These are phyloP conservation scores for Annulohypoxylon truncatum DNA, from an alignment of 2,329 filamentous ascomycete genomes.

Conservation along the genomic window DNA sequence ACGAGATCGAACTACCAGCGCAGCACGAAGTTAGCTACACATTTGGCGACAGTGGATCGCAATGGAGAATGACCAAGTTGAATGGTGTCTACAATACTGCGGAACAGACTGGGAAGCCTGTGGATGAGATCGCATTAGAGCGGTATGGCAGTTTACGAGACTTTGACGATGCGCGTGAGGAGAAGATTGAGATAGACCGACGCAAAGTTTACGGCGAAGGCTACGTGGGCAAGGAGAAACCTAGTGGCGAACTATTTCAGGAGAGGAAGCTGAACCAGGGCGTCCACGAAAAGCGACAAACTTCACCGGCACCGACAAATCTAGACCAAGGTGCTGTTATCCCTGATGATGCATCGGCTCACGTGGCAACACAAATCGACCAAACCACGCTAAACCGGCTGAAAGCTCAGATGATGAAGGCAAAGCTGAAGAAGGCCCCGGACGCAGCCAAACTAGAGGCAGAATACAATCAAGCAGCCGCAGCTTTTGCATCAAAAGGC, in stretches of 20 bases:
- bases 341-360: conserved; percentile 62
- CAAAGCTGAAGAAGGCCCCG: conserved; percentile 82
- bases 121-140: conserved; percentile 87
- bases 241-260: conserved; percentile 85
- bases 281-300: conserved; percentile 53
- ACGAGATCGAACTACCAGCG: conserved; percentile 64
- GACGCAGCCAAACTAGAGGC: conserved; percentile 82
- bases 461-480: conserved; percentile 82
- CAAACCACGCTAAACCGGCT: conserved; percentile 87
- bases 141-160: conserved; percentile 83
- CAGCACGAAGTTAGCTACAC: conserved; percentile 78
- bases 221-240: conserved; percentile 86
- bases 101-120: conserved; percentile 74
- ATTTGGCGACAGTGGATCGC: conserved; percentile 89
- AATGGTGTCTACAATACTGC: conserved; percentile 85
- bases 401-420: conserved; percentile 95
- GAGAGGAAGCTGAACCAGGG: conserved; percentile 74
- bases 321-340: conserved; percentile 68
- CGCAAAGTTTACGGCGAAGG: conserved; percentile 84
- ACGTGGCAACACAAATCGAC: conserved; percentile 69
- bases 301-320: conserved; percentile 49
- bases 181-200: conserved; percentile 89
- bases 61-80: conserved; percentile 97
- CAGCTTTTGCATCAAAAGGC: conserved; percentile 66
- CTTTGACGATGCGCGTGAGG: conserved; percentile 93